Evolutionary conservation across 345 rosid species (phyloP).

Genomic region (Euclidium syriacum): DNA sequence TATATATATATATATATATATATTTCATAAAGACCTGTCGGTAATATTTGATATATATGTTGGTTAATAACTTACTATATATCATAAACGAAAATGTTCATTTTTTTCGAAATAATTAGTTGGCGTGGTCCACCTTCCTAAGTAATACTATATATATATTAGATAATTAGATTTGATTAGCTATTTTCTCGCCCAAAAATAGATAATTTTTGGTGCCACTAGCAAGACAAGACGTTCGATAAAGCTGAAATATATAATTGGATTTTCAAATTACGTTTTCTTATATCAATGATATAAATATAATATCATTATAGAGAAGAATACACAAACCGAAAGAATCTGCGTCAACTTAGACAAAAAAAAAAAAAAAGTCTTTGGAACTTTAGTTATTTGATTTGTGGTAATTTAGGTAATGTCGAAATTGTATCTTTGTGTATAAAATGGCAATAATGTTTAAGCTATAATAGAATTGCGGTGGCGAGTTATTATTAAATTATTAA

Average conservation of each 20-base stretch:
- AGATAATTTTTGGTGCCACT: conserved; percentile 12
- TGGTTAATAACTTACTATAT: neutral
- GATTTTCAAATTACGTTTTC: conserved; percentile 16
- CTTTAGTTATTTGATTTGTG: neutral
- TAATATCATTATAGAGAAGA: too few species aligned
- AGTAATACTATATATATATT: neutral
- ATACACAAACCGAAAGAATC: too few species aligned
- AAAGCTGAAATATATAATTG: conserved; percentile 5
- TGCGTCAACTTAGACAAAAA: too few species aligned
- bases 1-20: too few species aligned
- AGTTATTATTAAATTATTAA: neutral
- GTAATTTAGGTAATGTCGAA: neutral
- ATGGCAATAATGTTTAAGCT: too few species aligned
- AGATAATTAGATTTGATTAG: conserved; percentile 10
- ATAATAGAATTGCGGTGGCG: too few species aligned
- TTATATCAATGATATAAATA: too few species aligned
- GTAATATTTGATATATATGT: neutral
- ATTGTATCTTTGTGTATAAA: neutral
- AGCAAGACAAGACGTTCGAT: conserved; percentile 25
- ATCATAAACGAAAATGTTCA: conserved; percentile 1
- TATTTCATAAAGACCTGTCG: too few species aligned
- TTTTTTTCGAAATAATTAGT: neutral
- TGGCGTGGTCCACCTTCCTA: conserved; percentile 12
- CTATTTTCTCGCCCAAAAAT: conserved; percentile 3
- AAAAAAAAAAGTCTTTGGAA: too few species aligned